These are phyloP conservation scores for Iris pallida DNA, from an alignment of 116 monocot species.

Conservation along the genomic window DNA sequence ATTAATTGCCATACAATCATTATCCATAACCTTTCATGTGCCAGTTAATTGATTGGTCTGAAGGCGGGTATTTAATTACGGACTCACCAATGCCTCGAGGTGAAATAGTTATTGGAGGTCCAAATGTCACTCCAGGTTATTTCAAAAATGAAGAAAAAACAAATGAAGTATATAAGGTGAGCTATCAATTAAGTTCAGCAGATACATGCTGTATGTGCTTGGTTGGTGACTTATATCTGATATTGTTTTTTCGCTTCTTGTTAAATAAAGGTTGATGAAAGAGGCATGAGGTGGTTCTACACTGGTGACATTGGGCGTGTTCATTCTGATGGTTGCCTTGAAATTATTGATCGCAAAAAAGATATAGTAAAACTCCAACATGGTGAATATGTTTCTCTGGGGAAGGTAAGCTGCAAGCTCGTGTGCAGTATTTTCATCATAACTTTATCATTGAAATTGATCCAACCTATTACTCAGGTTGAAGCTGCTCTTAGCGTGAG, in stretches of 20 bases:
- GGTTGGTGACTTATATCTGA: not conserved
- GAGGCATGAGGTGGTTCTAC: slow-evolving; percentile 87
- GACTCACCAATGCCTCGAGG: slow-evolving; percentile 91
- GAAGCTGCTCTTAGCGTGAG: slow-evolving; percentile 67
- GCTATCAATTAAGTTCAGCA: not conserved
- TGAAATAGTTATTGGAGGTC: slow-evolving; percentile 87
- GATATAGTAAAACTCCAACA: slow-evolving; percentile 96
- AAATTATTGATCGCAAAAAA: slow-evolving; percentile 92
- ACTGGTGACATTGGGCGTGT: slow-evolving; percentile 79
- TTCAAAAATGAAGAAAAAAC: slow-evolving; percentile 91
- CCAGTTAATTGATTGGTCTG: slow-evolving; percentile 84
- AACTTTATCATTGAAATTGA: not conserved
- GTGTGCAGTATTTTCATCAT: not conserved
- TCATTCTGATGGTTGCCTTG: slow-evolving; percentile 87
- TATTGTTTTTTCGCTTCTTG: no score
- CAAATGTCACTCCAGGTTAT: slow-evolving; percentile 83
- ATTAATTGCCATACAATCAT: no score
- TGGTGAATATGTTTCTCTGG: slow-evolving; percentile 88
- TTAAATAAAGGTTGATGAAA: slow-evolving; percentile 58
- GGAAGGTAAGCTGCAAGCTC: slow-evolving; percentile 51
- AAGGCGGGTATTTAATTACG: slow-evolving; percentile 75
- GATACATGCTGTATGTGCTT: no score
- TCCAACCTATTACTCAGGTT: slow-evolving; percentile 40
- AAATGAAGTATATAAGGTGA: slow-evolving; percentile 82
- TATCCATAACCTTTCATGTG: slow-evolving; percentile 1